phyloP scores from a whole-genome alignment of 768 basidiomycete species.

The Suillus spraguei region DNA sequence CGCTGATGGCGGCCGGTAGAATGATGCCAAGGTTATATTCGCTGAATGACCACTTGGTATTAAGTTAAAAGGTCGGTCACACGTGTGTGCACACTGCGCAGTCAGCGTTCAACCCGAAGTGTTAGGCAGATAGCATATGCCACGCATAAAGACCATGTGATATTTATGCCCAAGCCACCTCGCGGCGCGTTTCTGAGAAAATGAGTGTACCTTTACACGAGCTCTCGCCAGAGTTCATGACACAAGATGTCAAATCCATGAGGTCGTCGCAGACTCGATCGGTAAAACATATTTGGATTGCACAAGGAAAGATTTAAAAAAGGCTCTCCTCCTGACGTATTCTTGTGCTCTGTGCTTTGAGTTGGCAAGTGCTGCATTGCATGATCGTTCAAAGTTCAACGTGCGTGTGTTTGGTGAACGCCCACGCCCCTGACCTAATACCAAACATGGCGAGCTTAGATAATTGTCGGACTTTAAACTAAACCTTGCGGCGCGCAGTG shows the following conservation, averaged over 20 bases:
- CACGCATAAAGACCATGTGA: not conserved
- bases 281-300: not conserved
- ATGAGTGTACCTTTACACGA: not conserved
- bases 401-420: too few species aligned
- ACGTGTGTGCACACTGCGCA: not conserved
- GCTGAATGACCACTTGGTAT: not conserved
- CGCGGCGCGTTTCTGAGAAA: not conserved
- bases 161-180: not conserved
- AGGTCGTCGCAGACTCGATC: not conserved
- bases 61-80: too few species aligned
- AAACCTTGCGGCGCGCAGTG: too few species aligned
- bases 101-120: not conserved
- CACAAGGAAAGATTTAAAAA: not conserved
- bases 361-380: too few species aligned
- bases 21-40: not conserved
- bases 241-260: conserved; percentile 2
- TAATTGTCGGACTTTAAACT: too few species aligned
- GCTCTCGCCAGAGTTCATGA: not conserved
- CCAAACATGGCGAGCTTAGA: too few species aligned
- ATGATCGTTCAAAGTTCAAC: too few species aligned
- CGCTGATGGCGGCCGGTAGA: not conserved
- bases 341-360: not conserved
- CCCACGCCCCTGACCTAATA: too few species aligned
- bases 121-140: not conserved
- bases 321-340: not conserved